Evolutionary conservation across 73 alveolate genomes (phyloP), one percentile per base, ranked within the genome.

Genomic region (Paramecium biaurelia): DNA sequence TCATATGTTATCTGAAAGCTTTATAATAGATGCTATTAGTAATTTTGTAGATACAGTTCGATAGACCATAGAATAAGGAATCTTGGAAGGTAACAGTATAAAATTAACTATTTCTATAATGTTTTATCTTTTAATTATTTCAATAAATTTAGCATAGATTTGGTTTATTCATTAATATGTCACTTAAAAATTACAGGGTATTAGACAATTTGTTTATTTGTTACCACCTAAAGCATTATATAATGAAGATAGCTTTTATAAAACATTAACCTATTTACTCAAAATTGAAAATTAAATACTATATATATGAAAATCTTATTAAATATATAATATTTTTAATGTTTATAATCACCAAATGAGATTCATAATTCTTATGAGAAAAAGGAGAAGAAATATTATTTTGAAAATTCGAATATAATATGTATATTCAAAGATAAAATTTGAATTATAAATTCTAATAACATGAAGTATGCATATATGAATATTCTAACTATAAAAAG

Each of bases 171-270:
- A 79, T 15, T 37, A 20, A 38, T 79, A 5, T 79, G 18, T 24
- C 20, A 14, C 9, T 3, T 12, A 79, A 14, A 79, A 79, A 42
- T 24, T 79, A 6, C 43, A n/a, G 45, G 74, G 47, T 15, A 79
- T 79, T 0, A 42, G 90, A 79, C 24, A 79, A 45, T 79, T 43
- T 43, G 90, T 79, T 11, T 79, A 79, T 47, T 79, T 79, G n/a
- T 47, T 79, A 43, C 90, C 90, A 42, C 90, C 90, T 21, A 79
- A 79, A 23, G 70, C 90, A 5, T 23, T 79, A 8, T 79, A 79
- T 12, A 24, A 30, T 24, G 90, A 79, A 21, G 90, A 79, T 23
- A 79, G 90, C 12, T 79, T 43, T 45, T 79, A 30, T 21, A 79
- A 79, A 34, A 79, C 90, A 15, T 10, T 79, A 5, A 79, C 90